Conservation (phyloP, 1,284 basidiomycete genomes). For the Malassezia equina region DNA sequence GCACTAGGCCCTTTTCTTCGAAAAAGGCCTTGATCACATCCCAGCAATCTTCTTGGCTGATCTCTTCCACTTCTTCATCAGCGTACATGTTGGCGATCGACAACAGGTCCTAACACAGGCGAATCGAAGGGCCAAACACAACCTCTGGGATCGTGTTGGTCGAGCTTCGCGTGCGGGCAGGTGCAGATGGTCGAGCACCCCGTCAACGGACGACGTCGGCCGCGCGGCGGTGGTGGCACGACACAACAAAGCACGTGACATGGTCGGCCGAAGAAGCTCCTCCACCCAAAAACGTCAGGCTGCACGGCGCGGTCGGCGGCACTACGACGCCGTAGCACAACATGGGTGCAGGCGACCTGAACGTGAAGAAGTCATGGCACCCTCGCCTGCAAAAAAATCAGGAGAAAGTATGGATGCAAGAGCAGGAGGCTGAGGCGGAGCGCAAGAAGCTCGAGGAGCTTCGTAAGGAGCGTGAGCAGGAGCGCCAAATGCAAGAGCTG, state of each 20-base stretch:
- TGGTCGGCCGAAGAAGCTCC: background rate
- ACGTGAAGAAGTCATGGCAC: slow-evolving; percentile 87
- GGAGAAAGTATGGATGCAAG: slow-evolving; percentile 97
- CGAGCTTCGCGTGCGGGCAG: background rate
- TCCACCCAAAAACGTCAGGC: background rate
- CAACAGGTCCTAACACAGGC: background rate
- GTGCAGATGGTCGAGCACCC: slow-evolving; percentile 1
- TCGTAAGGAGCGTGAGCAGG: slow-evolving; percentile 91
- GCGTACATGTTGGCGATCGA: slow-evolving; percentile 18
- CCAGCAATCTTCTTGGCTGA: slow-evolving; percentile 46
- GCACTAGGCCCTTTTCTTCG: slow-evolving; percentile 89
- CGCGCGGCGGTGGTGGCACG: background rate
- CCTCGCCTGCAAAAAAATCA: slow-evolving; percentile 95
- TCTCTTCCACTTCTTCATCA: slow-evolving; percentile 35
- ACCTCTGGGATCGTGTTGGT: background rate
- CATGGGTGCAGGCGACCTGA: slow-evolving; percentile 74
- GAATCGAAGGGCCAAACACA: background rate
- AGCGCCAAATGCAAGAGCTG: slow-evolving; percentile 87
- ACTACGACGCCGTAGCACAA: slow-evolving; percentile 51
- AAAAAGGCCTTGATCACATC: slow-evolving; percentile 79
- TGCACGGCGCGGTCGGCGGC: background rate
- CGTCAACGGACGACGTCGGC: background rate
- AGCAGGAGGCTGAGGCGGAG: slow-evolving; percentile 91
- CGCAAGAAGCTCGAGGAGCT: slow-evolving; percentile 95
- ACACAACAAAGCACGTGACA: background rate